These are phyloP conservation scores for Graphium sp. DNA, from an alignment of 2,329 filamentous ascomycete species.

Conservation along the genomic window DNA sequence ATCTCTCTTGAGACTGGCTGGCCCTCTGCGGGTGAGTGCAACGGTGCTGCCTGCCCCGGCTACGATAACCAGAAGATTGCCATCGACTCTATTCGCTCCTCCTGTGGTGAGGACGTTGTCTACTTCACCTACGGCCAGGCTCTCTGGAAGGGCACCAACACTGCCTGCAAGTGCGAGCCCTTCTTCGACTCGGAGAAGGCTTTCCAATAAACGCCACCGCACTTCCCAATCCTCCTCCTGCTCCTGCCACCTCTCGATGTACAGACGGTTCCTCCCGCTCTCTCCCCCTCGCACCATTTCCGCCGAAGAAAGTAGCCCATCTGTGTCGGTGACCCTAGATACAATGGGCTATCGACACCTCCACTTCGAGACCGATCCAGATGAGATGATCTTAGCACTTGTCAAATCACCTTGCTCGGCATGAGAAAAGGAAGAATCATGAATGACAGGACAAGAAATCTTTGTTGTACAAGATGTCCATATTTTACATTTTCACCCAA, in stretches of 20 bases:
- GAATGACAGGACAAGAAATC: too few relatives aligned
- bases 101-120: slow-evolving; percentile 50
- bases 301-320: too few relatives aligned
- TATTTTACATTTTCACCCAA: too few relatives aligned
- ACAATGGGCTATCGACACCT: too few relatives aligned
- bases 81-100: slow-evolving; percentile 51
- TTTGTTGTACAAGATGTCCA: too few relatives aligned
- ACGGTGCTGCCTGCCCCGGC: slow-evolving; percentile 58
- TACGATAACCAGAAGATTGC: slow-evolving; percentile 50
- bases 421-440: too few relatives aligned
- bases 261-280: neutral
- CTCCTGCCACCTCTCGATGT: neutral
- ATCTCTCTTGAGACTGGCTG: slow-evolving; percentile 86
- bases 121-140: slow-evolving; percentile 76
- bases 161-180: slow-evolving; percentile 58
- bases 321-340: too few relatives aligned
- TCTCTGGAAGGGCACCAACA: slow-evolving; percentile 62
- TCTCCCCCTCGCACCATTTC: neutral
- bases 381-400: too few relatives aligned
- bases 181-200: slow-evolving; percentile 45
- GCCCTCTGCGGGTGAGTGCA: slow-evolving; percentile 54
- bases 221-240: neutral
- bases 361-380: too few relatives aligned
- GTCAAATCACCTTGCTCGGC: too few relatives aligned
- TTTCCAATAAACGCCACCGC: slow-evolving; percentile 5